These are phyloP conservation scores for Lipomyces kockii DNA, from an alignment of 805 yeast genomes.

Conservation along the genomic window DNA sequence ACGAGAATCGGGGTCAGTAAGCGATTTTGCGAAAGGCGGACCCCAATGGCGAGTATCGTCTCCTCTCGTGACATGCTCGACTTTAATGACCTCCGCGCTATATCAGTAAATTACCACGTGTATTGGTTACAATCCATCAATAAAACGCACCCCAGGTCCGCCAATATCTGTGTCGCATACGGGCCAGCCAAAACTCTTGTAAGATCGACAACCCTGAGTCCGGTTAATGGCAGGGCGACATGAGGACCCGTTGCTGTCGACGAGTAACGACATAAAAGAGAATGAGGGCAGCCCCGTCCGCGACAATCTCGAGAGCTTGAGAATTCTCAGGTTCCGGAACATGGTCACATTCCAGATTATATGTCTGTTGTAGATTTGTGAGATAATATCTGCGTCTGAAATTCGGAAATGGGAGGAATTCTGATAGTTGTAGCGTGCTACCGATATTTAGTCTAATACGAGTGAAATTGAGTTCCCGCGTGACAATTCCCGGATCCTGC, in stretches of 20 bases:
- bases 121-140: too few relatives aligned
- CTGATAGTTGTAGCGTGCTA: too few relatives aligned
- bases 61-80: slow-evolving; percentile 51
- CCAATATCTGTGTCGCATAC: slow-evolving; percentile 49
- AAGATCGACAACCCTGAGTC: slow-evolving; percentile 47
- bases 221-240: slow-evolving; percentile 42
- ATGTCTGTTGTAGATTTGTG: too few relatives aligned
- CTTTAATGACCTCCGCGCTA: slow-evolving; percentile 50
- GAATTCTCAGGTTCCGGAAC: too few relatives aligned
- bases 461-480: too few relatives aligned
- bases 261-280: neutral
- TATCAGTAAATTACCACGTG: neutral
- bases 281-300: too few relatives aligned
- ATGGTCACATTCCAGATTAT: too few relatives aligned
- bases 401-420: too few relatives aligned
- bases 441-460: too few relatives aligned
- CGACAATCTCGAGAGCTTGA: too few relatives aligned
- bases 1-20: slow-evolving; percentile 21
- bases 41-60: slow-evolving; percentile 51
- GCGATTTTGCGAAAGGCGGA: slow-evolving; percentile 48
- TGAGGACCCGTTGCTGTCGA: neutral
- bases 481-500: too few relatives aligned
- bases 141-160: slow-evolving; percentile 45
- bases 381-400: too few relatives aligned
- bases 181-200: slow-evolving; percentile 53